Evolutionary conservation across 176 grass and related monocot species (phyloP).

Genomic region (Oryza australiensis): DNA sequence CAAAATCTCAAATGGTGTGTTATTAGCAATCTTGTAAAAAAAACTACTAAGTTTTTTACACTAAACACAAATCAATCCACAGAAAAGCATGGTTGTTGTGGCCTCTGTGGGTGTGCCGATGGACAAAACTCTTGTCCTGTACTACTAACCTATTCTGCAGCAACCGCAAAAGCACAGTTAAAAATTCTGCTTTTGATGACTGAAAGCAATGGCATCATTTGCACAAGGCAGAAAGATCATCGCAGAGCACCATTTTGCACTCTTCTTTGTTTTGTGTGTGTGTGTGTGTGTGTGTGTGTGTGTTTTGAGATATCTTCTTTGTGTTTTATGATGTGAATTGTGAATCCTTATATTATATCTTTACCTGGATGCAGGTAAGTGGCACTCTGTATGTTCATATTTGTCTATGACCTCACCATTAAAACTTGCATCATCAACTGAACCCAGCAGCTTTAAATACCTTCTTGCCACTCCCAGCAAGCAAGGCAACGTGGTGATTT

Average conservation of each 20-base stretch:
- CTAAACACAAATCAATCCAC: background rate
- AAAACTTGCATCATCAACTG: background rate
- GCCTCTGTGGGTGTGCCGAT: background rate
- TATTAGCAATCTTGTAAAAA: background rate
- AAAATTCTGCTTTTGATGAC: background rate
- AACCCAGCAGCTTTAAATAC: background rate
- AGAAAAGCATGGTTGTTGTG: background rate
- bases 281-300: too few relatives aligned
- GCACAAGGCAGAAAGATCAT: conserved; percentile 13
- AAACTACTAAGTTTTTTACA: background rate
- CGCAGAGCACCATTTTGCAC: background rate
- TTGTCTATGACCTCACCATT: background rate
- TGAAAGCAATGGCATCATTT: conserved; percentile 29
- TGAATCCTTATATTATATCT: background rate
- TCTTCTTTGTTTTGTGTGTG: background rate
- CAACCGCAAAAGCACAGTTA: conserved; percentile 13
- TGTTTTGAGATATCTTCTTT: background rate
- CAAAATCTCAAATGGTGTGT: background rate
- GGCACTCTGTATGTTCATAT: background rate
- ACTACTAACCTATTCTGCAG: background rate
- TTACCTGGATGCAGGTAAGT: background rate
- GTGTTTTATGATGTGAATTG: conserved; percentile 9
- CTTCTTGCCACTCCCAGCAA: background rate
- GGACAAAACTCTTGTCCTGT: background rate
- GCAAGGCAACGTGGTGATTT: conserved; percentile 7